phyloP scores from a whole-genome alignment of 2,329 filamentous ascomycete species.

The Cladosporium sp. region DNA sequence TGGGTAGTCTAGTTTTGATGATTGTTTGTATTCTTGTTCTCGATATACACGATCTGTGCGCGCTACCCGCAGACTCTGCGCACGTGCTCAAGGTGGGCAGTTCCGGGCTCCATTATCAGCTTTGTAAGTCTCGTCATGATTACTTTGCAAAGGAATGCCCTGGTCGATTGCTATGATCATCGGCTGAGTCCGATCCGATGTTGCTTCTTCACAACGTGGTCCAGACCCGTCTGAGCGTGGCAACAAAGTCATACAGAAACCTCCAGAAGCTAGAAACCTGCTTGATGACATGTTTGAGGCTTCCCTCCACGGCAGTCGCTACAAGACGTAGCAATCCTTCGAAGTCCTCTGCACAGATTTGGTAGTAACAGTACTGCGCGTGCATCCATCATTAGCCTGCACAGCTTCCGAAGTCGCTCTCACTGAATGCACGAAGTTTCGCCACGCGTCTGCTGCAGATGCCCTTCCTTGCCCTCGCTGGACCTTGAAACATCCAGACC shows the following conservation, averaged over 20 bases:
- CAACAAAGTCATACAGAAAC: neutral
- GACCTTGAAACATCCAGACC: neutral
- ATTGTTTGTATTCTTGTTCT: slow-evolving; percentile 2
- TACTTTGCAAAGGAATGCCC: neutral
- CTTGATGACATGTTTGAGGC: neutral
- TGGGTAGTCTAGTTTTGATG: neutral
- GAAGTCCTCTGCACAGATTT: neutral
- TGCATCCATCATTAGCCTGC: too few species aligned
- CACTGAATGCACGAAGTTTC: neutral
- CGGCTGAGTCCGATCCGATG: slow-evolving; percentile 9
- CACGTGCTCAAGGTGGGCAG: neutral
- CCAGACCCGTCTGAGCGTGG: neutral
- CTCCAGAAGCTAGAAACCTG: neutral
- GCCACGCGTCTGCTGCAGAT: neutral
- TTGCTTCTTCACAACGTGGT: neutral
- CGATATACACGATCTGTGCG: neutral
- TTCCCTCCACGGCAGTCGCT: neutral
- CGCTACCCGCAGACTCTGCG: slow-evolving; percentile 1
- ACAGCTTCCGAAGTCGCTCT: neutral
- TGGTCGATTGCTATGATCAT: neutral
- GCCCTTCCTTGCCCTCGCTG: neutral
- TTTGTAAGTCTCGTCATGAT: slow-evolving; percentile 5
- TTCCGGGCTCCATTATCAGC: neutral
- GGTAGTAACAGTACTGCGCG: neutral
- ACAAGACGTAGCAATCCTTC: neutral